Conservation (phyloP, 352 stramenopile species). For the Phytophthora chlamydospora region DNA sequence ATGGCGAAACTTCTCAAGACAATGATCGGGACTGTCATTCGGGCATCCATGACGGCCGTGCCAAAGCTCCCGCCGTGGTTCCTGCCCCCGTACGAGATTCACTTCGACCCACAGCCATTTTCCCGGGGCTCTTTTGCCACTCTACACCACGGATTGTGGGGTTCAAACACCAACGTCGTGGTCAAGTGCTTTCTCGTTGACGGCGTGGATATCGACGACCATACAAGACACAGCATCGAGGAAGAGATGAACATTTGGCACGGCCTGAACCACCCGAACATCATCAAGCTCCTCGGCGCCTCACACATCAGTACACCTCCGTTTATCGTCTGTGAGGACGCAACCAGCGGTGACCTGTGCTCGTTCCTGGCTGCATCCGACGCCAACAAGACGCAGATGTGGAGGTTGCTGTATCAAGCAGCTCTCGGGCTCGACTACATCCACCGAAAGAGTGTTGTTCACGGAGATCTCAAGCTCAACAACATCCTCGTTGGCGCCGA, state of each 20-base stretch:
- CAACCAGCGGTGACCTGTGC: slow-evolving; percentile 23
- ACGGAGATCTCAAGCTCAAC: slow-evolving; percentile 28
- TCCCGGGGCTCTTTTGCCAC: slow-evolving; percentile 27
- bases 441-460: slow-evolving; percentile 21
- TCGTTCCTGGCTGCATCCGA: slow-evolving; percentile 9
- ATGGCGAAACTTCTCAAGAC: slow-evolving; percentile 11
- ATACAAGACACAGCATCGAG: slow-evolving; percentile 18
- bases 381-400: slow-evolving; percentile 15
- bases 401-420: slow-evolving; percentile 32
- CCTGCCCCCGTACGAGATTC: slow-evolving; percentile 22
- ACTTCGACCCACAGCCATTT: slow-evolving; percentile 19
- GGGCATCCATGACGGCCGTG: slow-evolving; percentile 8
- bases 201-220: slow-evolving; percentile 3
- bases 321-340: slow-evolving; percentile 39
- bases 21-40: slow-evolving; percentile 17
- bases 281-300: slow-evolving; percentile 39
- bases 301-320: slow-evolving; percentile 35
- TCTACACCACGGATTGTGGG: slow-evolving; percentile 28
- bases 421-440: slow-evolving; percentile 47
- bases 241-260: slow-evolving; percentile 36
- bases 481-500: slow-evolving; percentile 23
- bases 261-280: slow-evolving; percentile 36
- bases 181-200: slow-evolving; percentile 40
- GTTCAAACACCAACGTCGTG: slow-evolving; percentile 30
- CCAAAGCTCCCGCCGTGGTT: slow-evolving; percentile 21